Conservation (phyloP, 2,329 filamentous ascomycete genomes). For the Leptosphaerulina australis region DNA sequence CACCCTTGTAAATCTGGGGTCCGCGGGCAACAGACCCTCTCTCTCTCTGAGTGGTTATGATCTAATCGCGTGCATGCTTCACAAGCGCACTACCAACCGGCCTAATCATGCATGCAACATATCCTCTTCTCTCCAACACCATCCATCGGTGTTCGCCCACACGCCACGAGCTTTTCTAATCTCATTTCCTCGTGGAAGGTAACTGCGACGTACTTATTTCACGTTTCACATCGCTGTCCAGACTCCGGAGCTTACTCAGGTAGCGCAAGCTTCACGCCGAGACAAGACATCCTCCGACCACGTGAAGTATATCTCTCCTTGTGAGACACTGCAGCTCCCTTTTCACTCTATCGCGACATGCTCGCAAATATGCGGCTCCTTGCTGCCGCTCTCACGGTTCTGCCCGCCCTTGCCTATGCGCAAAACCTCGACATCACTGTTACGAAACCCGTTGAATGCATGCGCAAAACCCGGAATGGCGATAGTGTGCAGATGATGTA, state of each 20-base stretch:
- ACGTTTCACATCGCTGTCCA: slow-evolving; percentile 13
- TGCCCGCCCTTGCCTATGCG: slow-evolving; percentile 31
- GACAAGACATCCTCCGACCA: slow-evolving; percentile 6
- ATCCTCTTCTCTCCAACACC: neutral
- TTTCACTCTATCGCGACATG: neutral
- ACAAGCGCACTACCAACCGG: neutral
- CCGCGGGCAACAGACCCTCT: neutral
- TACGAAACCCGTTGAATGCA: slow-evolving; percentile 51
- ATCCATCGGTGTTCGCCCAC: neutral
- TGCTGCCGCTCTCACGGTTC: slow-evolving; percentile 26
- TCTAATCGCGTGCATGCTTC: slow-evolving; percentile 7
- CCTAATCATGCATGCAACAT: neutral
- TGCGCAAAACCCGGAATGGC: slow-evolving; percentile 53
- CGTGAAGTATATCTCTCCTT: neutral
- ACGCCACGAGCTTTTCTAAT: neutral
- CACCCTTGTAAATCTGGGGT: slow-evolving; percentile 2
- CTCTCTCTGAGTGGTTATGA: slow-evolving; percentile 4
- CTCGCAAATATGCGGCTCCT: slow-evolving; percentile 39
- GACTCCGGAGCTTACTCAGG: slow-evolving; percentile 11
- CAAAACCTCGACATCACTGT: slow-evolving; percentile 50
- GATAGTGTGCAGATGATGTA: slow-evolving; percentile 58
- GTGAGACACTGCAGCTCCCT: neutral
- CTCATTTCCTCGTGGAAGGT: neutral
- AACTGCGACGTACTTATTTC: neutral
- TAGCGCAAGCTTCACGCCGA: slow-evolving; percentile 6